A percentile compares a stretch with the other conserved stretches of the same genome.
These are phyloP conservation scores for Citrus medica DNA, from an alignment of 345 rosid genomes.

Conservation along the genomic window DNA sequence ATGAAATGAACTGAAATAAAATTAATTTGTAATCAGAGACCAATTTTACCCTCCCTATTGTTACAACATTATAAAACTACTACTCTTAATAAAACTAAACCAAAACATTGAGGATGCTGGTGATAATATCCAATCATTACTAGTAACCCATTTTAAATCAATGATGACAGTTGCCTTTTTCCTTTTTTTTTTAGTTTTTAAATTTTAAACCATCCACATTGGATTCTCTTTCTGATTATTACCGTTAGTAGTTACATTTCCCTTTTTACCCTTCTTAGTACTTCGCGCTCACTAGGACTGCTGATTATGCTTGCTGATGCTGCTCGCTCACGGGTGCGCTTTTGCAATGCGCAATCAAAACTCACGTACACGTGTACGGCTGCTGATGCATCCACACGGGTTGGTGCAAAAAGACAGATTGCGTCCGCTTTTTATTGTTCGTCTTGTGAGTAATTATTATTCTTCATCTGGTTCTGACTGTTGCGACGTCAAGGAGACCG, in stretches of 20 bases:
- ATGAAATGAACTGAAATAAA: too few species aligned
- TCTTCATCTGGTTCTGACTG: neutral
- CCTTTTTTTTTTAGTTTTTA: neutral
- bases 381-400: conserved; percentile 22
- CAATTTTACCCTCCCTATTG: too few species aligned
- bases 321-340: conserved; percentile 2
- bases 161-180: neutral
- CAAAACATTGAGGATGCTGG: neutral
- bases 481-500: neutral
- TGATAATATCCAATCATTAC: neutral
- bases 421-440: neutral
- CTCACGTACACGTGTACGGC: conserved; percentile 23
- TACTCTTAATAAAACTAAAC: neutral
- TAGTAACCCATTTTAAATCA: neutral
- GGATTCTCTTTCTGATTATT: conserved; percentile 21
- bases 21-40: too few species aligned
- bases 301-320: neutral
- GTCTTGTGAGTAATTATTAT: neutral
- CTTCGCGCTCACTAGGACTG: neutral
- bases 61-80: too few species aligned
- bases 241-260: conserved; percentile 6
- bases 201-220: neutral
- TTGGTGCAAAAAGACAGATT: too few species aligned
- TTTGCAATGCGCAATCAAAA: neutral
- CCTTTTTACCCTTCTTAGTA: conserved; percentile 14